A percentile compares a stretch with the other conserved stretches of the same genome.
Conservation (phyloP, 768 basidiomycete genomes). For the Kondoa malvinella region DNA sequence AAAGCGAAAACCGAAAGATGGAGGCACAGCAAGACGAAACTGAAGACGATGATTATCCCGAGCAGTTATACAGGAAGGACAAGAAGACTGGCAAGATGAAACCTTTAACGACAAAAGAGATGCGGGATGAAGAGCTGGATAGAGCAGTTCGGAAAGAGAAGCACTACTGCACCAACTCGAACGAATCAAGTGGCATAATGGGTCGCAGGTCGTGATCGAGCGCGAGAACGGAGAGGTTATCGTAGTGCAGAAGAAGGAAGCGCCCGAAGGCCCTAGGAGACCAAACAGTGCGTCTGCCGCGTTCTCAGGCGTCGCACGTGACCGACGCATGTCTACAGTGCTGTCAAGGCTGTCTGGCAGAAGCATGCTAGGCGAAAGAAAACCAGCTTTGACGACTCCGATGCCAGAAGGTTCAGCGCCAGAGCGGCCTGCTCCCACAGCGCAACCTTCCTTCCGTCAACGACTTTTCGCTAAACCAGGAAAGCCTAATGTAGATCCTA, state of each 20-base stretch:
- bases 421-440: constrained; percentile 26
- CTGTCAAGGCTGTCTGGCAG: not conserved
- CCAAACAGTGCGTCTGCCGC: not conserved
- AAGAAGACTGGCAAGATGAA: not conserved
- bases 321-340: not conserved
- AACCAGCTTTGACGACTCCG: not conserved
- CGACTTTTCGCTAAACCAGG: not conserved
- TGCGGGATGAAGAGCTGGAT: constrained; percentile 22
- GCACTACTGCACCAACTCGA: constrained; percentile 6
- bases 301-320: not conserved
- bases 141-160: constrained; percentile 22
- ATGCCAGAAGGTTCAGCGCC: constrained; percentile 23
- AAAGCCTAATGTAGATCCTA: not conserved
- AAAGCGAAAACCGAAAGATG: not conserved
- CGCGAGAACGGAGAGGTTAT: constrained; percentile 43
- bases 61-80: not conserved
- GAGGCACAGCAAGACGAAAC: constrained; percentile 1
- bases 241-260: constrained; percentile 39
- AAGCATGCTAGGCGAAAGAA: not conserved
- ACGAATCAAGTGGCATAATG: constrained; percentile 52
- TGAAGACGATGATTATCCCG: constrained; percentile 7
- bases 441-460: not conserved
- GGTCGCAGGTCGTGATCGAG: constrained; percentile 51
- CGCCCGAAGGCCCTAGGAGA: not conserved
- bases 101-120: constrained; percentile 37